Conservation (phyloP, 2,329 filamentous ascomycete genomes). For the Rhynchosporium graminicola region DNA sequence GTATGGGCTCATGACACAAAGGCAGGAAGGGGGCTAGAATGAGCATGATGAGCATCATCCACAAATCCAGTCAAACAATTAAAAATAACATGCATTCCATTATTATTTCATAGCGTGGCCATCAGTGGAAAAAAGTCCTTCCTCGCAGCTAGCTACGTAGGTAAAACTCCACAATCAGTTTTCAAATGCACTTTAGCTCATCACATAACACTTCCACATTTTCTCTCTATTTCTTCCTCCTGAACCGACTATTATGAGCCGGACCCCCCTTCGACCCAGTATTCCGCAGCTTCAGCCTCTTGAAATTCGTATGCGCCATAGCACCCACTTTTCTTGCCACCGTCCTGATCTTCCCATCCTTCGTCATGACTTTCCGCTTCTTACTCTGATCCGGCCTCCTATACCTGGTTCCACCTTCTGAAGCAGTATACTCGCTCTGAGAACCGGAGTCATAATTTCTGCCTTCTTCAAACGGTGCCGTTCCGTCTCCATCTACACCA, state of each 20-base stretch:
- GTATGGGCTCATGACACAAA: conserved; percentile 13
- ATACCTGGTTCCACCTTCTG: conserved; percentile 41
- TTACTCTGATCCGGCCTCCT: conserved; percentile 38
- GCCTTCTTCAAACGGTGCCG: conserved; percentile 27
- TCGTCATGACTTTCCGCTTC: conserved; percentile 33
- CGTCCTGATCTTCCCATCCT: conserved; percentile 50
- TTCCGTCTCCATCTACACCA: conserved; percentile 17
- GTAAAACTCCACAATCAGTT: neutral
- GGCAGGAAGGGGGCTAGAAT: conserved; percentile 7
- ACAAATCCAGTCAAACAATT: conserved; percentile 8
- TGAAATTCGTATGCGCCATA: conserved; percentile 66
- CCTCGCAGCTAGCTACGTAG: neutral
- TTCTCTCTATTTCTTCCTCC: conserved; percentile 46
- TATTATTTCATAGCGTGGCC: neutral
- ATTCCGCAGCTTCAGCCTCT: conserved; percentile 63
- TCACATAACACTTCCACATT: neutral
- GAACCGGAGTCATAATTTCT: conserved; percentile 40
- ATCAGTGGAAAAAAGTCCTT: neutral
- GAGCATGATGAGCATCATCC: conserved; percentile 17
- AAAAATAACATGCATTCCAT: neutral
- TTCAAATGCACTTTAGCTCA: neutral
- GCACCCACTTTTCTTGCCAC: conserved; percentile 62
- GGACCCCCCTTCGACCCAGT: conserved; percentile 62
- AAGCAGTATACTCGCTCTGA: conserved; percentile 40
- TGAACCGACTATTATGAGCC: conserved; percentile 58